Evolutionary conservation across 371 early-diverging fungal species (phyloP).

Genomic region (Mucor irregularis): DNA sequence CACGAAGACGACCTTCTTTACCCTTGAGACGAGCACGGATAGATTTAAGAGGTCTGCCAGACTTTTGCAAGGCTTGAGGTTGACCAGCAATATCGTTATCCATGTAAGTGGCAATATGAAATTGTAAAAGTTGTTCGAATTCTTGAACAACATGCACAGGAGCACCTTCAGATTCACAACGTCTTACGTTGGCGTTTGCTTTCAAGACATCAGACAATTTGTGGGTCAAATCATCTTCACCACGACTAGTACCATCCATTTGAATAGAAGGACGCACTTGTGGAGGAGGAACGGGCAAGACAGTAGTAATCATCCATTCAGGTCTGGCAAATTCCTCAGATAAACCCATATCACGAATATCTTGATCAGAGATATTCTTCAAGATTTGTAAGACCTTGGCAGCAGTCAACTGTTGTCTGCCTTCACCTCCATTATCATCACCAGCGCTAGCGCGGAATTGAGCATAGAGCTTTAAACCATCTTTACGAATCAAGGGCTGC

Average conservation of each 20-base stretch:
- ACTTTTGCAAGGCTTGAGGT: conserved; percentile 96
- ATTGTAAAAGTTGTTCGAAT: conserved; percentile 90
- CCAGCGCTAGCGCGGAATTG: conserved; percentile 59
- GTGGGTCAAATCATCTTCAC: conserved; percentile 99
- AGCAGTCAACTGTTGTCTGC: conserved; percentile 79
- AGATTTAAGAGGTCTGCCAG: conserved; percentile 97
- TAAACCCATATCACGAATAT: conserved; percentile 90
- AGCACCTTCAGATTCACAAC: conserved; percentile 95
- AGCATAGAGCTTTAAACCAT: conserved; percentile 86
- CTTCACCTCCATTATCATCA: conserved; percentile 65
- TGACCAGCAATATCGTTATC: conserved; percentile 99
- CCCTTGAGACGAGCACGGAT: conserved; percentile 99
- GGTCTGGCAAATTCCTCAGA: conserved; percentile 94
- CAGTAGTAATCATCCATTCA: conserved; percentile 98
- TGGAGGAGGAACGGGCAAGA: conserved; percentile 98
- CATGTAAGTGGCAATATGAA: conserved; percentile 99
- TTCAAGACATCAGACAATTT: conserved; percentile 97
- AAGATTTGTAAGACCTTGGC: conserved; percentile 87
- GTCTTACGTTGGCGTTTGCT: conserved; percentile 90
- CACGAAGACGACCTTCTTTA: conserved; percentile 99
- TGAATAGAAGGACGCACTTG: conserved; percentile 98
- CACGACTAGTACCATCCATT: conserved; percentile 91
- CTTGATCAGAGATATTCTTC: conserved; percentile 91
- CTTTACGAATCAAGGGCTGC: conserved; percentile 93
- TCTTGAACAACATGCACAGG: conserved; percentile 96